Base-by-base conservation (phyloP, 169 alveolate genomes). In the Plasmodium ovale region DNA sequence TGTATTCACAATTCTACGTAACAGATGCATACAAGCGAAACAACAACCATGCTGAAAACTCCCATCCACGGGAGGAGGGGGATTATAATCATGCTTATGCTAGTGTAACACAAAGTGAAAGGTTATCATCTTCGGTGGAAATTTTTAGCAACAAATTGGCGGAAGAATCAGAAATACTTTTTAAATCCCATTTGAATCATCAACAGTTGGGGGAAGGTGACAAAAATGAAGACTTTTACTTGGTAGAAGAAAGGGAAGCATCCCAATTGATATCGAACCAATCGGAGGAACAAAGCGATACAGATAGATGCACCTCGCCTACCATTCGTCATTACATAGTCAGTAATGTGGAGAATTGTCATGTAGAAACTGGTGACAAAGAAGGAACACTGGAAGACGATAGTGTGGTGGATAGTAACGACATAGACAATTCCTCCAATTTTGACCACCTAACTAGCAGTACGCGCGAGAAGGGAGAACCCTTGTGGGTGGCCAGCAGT, bases 401-500 rank as follows among this genome's bases (percentile, higher is more conserved):
- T n/a, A n/a, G n/a, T n/a, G n/a, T n/a, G n/a, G n/a, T n/a, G n/a
- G n/a, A n/a, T n/a, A n/a, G n/a, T n/a, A n/a, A n/a, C n/a, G n/a
- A n/a, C n/a, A n/a, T n/a, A n/a, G n/a, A n/a, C n/a, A n/a, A n/a
- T n/a, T n/a, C n/a, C n/a, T n/a, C n/a, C n/a, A n/a, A n/a, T n/a
- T n/a, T n/a, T n/a, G n/a, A 44, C 58, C 12, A 23, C 7, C 5
- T 25, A 73, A n/a, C n/a, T n/a, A n/a, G n/a, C 27, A 27, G 29
- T 31, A 37, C 65, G 7, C 12, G 39, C 23, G 73, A 73, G 21
- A n/a, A 51, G 42, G 88, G 39, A 73, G 74, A 73, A 21, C 31
- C 88, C 31, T 42, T 73, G 59, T 73, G 88, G 88, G 21, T 65
- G n/a, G 53, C 6, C 23, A 64, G 59, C 33, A 21, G 59, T 33